Evolutionary conservation across 2,329 filamentous ascomycete species (phyloP), one percentile per base, ranked within the genome.

Genomic region (Teratosphaeria gauchensis): DNA sequence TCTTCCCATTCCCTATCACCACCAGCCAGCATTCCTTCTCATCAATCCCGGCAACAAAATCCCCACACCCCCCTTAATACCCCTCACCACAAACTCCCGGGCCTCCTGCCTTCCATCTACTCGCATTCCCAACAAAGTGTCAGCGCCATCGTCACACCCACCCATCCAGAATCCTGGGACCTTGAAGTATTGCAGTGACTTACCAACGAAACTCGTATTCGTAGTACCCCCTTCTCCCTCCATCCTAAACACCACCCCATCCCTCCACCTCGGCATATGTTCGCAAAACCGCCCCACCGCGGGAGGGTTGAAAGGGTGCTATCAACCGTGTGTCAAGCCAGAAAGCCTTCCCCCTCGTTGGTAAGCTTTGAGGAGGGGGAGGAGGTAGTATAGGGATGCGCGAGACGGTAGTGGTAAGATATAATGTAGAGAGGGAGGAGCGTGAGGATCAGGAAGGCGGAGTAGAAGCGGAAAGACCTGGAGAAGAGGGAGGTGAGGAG

Each of bases 41-140:
- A 63, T 66, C 56, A 65, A 62, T 24, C 58, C 58, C 5, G 61
- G 63, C 1, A 63, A 30, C 14, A 66, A 48, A 30, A 70, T 73
- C 64, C 64, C 61, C 72, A 78, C 77, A 57, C 78, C 78, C 51
- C 76, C 75, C 68, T 79, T 75, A 33, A 80, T 78, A 14, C 76
- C 76, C 56, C 76, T 73, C 48, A 77, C n/a, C n/a, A 80, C 65
- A 65, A 78, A 80, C 59, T 74, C 74, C 56, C 79, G 65, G 2
- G n/a, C 38, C 38, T 46, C 38, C 11, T 46, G 11, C 12, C 38
- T 46, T 12, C 4, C 38, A 6, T 46, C 38, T n/a, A n/a, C n/a
- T n/a, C n/a, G n/a, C n/a, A n/a, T n/a, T n/a, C n/a, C n/a, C n/a
- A n/a, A n/a, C n/a, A n/a, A n/a, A n/a, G n/a, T n/a, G n/a, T n/a